Evolutionary conservation across 257 asterid species (phyloP).

Genomic region (Asclepias syriaca): DNA sequence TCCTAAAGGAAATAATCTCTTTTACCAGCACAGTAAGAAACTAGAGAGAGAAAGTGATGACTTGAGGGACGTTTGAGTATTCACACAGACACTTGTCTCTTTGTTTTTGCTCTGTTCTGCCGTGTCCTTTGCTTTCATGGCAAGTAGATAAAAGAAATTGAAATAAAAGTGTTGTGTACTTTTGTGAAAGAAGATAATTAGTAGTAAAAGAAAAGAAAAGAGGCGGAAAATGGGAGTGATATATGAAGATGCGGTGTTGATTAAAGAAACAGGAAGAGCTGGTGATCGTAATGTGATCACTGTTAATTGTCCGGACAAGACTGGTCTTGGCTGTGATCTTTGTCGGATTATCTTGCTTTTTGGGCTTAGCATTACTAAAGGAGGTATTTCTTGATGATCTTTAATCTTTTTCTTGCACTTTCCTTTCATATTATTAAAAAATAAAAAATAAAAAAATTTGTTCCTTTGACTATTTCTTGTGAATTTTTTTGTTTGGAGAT

Average conservation of each 20-base stretch:
- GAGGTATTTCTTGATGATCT: constrained; percentile 42
- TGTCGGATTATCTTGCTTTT: constrained; percentile 52
- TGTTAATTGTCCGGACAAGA: constrained; percentile 72
- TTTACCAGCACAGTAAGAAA: too few species aligned
- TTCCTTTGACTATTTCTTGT: background rate
- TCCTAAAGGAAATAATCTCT: background rate
- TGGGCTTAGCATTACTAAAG: constrained; percentile 67
- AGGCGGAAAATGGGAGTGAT: constrained; percentile 46
- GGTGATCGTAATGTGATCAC: constrained; percentile 57
- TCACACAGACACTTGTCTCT: background rate
- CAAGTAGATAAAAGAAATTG: background rate
- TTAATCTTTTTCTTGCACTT: background rate
- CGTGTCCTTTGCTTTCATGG: background rate
- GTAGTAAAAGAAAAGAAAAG: constrained; percentile 1
- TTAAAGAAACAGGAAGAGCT: constrained; percentile 42
- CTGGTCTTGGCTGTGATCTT: constrained; percentile 83
- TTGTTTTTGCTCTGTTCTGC: background rate
- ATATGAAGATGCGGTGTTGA: constrained; percentile 63
- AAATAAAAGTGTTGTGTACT: too few species aligned
- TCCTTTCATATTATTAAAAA: background rate
- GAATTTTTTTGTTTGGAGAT: background rate
- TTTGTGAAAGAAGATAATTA: background rate
- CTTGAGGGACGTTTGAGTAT: too few species aligned
- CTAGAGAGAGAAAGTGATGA: too few species aligned
- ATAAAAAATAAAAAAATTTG: too few species aligned